A percentile compares a stretch with the other conserved stretches of the same genome.
Evolutionary conservation across 768 basidiomycete species (phyloP).

Genomic region (Imleria badia): DNA sequence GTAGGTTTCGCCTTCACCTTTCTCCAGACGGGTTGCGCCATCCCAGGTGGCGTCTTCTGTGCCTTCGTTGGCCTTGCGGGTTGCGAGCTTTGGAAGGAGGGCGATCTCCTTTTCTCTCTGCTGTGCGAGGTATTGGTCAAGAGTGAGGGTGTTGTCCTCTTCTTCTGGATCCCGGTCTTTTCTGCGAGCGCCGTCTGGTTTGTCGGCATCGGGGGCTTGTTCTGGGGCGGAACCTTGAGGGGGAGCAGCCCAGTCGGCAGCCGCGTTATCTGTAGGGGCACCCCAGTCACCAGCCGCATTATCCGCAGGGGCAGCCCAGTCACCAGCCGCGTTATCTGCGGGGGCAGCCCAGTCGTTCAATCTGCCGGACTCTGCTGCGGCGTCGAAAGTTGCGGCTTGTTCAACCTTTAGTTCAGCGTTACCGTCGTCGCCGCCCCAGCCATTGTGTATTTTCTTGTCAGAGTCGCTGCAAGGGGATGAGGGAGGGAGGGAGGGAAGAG

Average conservation of each 20-base stretch:
- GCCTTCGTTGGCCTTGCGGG: constrained; percentile 77
- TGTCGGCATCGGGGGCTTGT: constrained; percentile 37
- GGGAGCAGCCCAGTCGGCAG: constrained; percentile 40
- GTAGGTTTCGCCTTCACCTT: constrained; percentile 70
- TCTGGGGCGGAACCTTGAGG: constrained; percentile 28
- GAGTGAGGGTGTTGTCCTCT: constrained; percentile 90
- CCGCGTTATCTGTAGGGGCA: constrained; percentile 26
- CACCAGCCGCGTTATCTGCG: constrained; percentile 26
- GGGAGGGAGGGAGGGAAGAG: background rate
- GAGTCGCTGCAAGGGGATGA: constrained; percentile 62
- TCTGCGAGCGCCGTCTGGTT: constrained; percentile 38
- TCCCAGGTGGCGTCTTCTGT: constrained; percentile 68
- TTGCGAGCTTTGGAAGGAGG: constrained; percentile 75
- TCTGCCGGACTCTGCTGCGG: constrained; percentile 46
- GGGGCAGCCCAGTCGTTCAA: constrained; percentile 38
- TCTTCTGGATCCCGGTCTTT: constrained; percentile 72
- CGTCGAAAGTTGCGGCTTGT: constrained; percentile 71
- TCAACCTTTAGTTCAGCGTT: constrained; percentile 81
- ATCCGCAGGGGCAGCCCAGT: constrained; percentile 38
- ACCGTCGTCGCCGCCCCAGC: constrained; percentile 94
- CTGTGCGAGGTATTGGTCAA: constrained; percentile 90
- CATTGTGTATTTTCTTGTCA: constrained; percentile 91
- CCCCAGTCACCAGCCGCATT: constrained; percentile 37
- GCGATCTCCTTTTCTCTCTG: constrained; percentile 59
- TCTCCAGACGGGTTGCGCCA: constrained; percentile 64